Conservation (phyloP, 768 basidiomycete genomes). For the Boletus rufocinnamomeus region DNA sequence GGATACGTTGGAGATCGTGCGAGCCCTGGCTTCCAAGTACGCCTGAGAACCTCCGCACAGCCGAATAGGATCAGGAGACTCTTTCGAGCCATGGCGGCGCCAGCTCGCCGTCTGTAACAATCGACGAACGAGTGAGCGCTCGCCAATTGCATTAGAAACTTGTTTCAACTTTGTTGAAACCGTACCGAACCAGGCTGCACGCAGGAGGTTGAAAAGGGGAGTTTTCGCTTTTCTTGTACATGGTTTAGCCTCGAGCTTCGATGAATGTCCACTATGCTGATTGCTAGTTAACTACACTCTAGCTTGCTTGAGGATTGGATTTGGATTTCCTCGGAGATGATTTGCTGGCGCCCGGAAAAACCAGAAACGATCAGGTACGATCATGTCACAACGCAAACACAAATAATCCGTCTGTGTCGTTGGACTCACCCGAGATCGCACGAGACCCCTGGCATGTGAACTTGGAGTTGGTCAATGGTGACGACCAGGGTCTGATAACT, state of each 20-base stretch:
- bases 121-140: background rate
- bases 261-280: background rate
- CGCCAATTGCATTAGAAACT: background rate
- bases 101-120: background rate
- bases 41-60: too few relatives aligned
- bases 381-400: background rate
- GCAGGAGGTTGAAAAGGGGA: background rate
- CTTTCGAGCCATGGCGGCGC: background rate
- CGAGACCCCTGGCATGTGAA: background rate
- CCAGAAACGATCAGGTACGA: background rate
- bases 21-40: too few relatives aligned
- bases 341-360: background rate
- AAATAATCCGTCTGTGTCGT: background rate
- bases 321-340: background rate
- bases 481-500: background rate
- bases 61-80: too few relatives aligned
- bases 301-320: background rate
- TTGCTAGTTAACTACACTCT: background rate
- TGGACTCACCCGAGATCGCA: background rate
- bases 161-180: background rate
- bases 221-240: background rate
- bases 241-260: background rate
- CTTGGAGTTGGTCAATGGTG: background rate
- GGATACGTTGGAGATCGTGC: too few relatives aligned
- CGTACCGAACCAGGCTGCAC: too few relatives aligned